Conservation (phyloP, 345 rosid genomes). For the Eucalyptus shirleyi region DNA sequence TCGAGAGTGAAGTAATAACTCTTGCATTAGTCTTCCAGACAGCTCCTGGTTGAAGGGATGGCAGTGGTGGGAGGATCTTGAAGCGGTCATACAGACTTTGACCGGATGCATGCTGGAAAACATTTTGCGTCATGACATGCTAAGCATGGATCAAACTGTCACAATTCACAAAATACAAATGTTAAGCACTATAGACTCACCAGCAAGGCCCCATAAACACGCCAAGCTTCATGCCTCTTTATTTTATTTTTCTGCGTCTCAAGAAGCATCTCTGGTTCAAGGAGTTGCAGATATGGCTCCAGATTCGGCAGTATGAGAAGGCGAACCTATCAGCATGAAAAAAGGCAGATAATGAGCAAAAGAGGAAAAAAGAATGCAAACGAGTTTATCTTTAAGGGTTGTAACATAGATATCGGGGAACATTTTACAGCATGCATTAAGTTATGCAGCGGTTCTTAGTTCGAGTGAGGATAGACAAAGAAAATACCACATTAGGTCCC, state of each 20-base stretch:
- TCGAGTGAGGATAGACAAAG: neutral
- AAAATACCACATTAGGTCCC: constrained; percentile 79
- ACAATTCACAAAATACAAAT: neutral
- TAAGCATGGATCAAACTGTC: neutral
- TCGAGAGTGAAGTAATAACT: constrained; percentile 20
- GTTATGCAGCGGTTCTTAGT: neutral
- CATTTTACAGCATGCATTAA: neutral
- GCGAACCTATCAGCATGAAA: constrained; percentile 38
- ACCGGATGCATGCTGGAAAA: constrained; percentile 70
- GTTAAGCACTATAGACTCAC: constrained; percentile 18
- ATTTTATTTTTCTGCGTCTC: constrained; percentile 81
- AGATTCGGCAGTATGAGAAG: constrained; percentile 76
- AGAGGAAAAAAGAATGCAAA: neutral
- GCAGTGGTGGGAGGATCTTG: constrained; percentile 58
- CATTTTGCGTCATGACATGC: neutral
- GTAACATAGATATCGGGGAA: too few relatives aligned
- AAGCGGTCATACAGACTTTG: constrained; percentile 54
- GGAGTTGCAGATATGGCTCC: constrained; percentile 64
- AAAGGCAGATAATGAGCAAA: neutral
- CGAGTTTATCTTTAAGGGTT: too few relatives aligned
- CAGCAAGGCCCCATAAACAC: constrained; percentile 76
- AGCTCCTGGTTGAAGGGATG: constrained; percentile 32
- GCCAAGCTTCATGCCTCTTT: constrained; percentile 95
- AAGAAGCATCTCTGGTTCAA: constrained; percentile 80
- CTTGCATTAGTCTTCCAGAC: constrained; percentile 34